phyloP scores from a whole-genome alignment of 305 asterid species.

The Fraxinus ornus region DNA sequence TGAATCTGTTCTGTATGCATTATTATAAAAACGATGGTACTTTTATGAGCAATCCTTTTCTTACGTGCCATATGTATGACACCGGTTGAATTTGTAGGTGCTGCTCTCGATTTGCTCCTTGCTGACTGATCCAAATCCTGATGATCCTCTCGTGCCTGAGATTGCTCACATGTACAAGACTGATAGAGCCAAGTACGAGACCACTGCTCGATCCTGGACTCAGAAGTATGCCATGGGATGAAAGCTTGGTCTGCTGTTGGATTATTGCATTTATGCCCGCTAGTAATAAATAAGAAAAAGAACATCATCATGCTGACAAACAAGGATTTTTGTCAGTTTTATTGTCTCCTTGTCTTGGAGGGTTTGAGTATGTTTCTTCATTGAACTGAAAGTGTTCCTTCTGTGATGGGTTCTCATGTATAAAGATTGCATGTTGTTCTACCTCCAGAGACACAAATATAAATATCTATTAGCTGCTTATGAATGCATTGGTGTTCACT shows the following conservation, averaged over 20 bases:
- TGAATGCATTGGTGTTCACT: neutral
- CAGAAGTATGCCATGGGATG: slow-evolving; percentile 54
- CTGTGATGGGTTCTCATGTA: neutral
- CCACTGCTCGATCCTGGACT: slow-evolving; percentile 52
- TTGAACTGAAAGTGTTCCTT: slow-evolving; percentile 7
- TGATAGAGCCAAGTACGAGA: slow-evolving; percentile 48
- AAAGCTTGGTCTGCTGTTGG: slow-evolving; percentile 8
- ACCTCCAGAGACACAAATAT: neutral
- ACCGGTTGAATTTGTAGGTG: slow-evolving; percentile 29
- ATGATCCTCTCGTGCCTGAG: slow-evolving; percentile 58
- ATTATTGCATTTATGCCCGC: neutral
- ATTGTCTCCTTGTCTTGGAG: slow-evolving; percentile 8
- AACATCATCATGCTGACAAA: slow-evolving; percentile 3
- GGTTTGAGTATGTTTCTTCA: neutral
- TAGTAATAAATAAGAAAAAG: slow-evolving; percentile 5
- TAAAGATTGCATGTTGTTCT: neutral
- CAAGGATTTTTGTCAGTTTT: slow-evolving; percentile 22
- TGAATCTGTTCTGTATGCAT: neutral
- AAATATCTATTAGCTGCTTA: neutral
- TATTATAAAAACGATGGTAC: neutral
- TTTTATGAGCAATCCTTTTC: neutral
- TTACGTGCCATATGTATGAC: neutral
- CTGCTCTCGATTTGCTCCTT: slow-evolving; percentile 54
- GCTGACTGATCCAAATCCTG: slow-evolving; percentile 58
- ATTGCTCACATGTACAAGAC: slow-evolving; percentile 54